These are phyloP conservation scores for Tothia fuscella DNA, from an alignment of 2,329 filamentous ascomycete genomes.

Conservation along the genomic window DNA sequence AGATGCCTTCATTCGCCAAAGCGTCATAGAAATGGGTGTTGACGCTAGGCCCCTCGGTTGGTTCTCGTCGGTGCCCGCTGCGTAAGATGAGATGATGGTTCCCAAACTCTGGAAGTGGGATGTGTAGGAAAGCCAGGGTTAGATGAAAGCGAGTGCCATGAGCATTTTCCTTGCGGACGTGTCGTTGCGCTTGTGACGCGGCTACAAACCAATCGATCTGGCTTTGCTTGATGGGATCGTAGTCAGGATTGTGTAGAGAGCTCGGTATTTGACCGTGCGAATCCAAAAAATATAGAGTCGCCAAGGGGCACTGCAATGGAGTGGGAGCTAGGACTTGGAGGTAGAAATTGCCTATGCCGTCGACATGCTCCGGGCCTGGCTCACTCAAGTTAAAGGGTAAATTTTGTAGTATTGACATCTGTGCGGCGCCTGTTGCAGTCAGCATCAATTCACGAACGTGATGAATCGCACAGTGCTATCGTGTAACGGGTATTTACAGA, in stretches of 20 bases:
- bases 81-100: conserved; percentile 42
- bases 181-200: conserved; percentile 62
- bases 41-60: conserved; percentile 73
- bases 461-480: too few species aligned
- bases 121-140: conserved; percentile 94
- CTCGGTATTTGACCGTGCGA: conserved; percentile 87
- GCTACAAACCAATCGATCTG: conserved; percentile 92
- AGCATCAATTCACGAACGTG: too few species aligned
- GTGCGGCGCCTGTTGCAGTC: conserved; percentile 46
- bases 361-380: conserved; percentile 69
- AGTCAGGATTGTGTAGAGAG: conserved; percentile 73
- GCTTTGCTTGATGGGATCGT: conserved; percentile 90
- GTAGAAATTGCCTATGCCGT: conserved; percentile 89
- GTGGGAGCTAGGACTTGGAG: conserved; percentile 71
- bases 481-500: too few species aligned
- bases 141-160: conserved; percentile 66
- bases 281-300: conserved; percentile 92
- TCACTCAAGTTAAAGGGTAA: conserved; percentile 82
- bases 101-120: conserved; percentile 81
- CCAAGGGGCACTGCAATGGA: conserved; percentile 68
- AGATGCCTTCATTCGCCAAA: conserved; percentile 70
- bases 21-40: conserved; percentile 89
- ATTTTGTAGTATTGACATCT: conserved; percentile 78
- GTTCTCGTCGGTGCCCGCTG: conserved; percentile 62
- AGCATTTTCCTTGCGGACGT: conserved; percentile 31